These are phyloP conservation scores for Candida mattraensis DNA, from an alignment of 805 yeast genomes.

Conservation along the genomic window DNA sequence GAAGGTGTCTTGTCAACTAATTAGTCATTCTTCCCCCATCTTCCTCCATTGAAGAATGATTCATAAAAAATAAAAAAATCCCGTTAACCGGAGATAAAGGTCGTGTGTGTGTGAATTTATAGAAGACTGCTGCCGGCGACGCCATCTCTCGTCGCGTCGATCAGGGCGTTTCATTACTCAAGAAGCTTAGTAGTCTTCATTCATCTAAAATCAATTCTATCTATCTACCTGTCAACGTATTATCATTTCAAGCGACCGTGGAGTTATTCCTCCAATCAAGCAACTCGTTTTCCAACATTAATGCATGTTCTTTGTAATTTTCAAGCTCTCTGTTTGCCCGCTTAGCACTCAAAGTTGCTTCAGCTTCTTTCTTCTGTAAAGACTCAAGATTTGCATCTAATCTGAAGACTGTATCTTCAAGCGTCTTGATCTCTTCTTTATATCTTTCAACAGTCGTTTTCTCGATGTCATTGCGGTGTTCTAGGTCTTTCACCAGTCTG, in stretches of 20 bases:
- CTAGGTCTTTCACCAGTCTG: slow-evolving; percentile 53
- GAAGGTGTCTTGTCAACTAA: too few relatives aligned
- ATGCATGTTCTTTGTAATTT: slow-evolving; percentile 52
- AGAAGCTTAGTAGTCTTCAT: not conserved
- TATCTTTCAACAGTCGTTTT: slow-evolving; percentile 48
- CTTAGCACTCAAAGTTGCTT: slow-evolving; percentile 41
- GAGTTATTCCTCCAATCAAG: slow-evolving; percentile 48
- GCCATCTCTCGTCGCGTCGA: slow-evolving; percentile 7
- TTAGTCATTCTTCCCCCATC: too few relatives aligned
- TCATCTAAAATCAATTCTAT: not conserved
- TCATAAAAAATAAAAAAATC: slow-evolving; percentile 2
- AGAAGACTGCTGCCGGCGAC: too few relatives aligned
- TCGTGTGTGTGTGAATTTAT: too few relatives aligned
- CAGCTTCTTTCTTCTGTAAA: slow-evolving; percentile 45
- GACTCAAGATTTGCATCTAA: slow-evolving; percentile 43
- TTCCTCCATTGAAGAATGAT: too few relatives aligned
- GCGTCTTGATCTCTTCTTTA: slow-evolving; percentile 57
- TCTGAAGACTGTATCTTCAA: slow-evolving; percentile 49
- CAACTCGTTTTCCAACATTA: slow-evolving; percentile 56
- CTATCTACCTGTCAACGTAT: not conserved
- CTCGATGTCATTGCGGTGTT: slow-evolving; percentile 52
- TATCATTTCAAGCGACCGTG: not conserved
- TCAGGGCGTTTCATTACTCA: not conserved
- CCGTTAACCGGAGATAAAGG: slow-evolving; percentile 9
- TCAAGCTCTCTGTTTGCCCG: slow-evolving; percentile 57